phyloP scores from a whole-genome alignment of 2,329 filamentous ascomycete genomes.

The Chalaropsis ovoidea region DNA sequence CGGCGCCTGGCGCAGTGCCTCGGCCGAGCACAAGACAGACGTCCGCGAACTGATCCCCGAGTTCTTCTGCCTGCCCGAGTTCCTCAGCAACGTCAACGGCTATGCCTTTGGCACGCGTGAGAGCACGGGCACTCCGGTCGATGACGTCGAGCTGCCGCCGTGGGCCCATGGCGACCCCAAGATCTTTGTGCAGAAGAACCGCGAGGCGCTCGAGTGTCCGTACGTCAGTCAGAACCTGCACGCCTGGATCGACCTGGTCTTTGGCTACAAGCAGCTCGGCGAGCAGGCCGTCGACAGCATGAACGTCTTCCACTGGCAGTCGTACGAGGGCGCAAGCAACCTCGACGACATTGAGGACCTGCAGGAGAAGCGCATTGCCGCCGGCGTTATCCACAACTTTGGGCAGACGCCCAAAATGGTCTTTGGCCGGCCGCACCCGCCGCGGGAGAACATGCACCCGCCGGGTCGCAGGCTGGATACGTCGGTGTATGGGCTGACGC shows the following conservation, averaged over 20 bases:
- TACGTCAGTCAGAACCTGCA: constrained; percentile 85
- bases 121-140: constrained; percentile 66
- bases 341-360: constrained; percentile 84
- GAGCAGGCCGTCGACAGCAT: constrained; percentile 83
- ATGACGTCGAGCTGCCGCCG: constrained; percentile 78
- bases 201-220: constrained; percentile 89
- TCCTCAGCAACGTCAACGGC: constrained; percentile 82
- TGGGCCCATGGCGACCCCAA: constrained; percentile 96
- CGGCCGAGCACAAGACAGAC: constrained; percentile 81
- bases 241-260: constrained; percentile 91
- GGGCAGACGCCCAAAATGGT: constrained; percentile 95
- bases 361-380: constrained; percentile 75
- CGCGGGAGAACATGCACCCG: constrained; percentile 58
- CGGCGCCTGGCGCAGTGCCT: constrained; percentile 84
- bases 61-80: constrained; percentile 94
- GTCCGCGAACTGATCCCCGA: constrained; percentile 91
- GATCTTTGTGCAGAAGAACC: constrained; percentile 89
- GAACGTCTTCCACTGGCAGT: constrained; percentile 93
- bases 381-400: constrained; percentile 96
- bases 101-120: constrained; percentile 90
- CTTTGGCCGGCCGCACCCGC: constrained; percentile 69
- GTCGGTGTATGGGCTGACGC: constrained; percentile 62
- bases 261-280: constrained; percentile 86
- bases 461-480: constrained; percentile 60
- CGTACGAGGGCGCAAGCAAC: constrained; percentile 87